Percentiles rank a stretch among this genome's conserved stretches.
Conservation (phyloP, 169 alveolate genomes). For the Plasmodium malariae region DNA sequence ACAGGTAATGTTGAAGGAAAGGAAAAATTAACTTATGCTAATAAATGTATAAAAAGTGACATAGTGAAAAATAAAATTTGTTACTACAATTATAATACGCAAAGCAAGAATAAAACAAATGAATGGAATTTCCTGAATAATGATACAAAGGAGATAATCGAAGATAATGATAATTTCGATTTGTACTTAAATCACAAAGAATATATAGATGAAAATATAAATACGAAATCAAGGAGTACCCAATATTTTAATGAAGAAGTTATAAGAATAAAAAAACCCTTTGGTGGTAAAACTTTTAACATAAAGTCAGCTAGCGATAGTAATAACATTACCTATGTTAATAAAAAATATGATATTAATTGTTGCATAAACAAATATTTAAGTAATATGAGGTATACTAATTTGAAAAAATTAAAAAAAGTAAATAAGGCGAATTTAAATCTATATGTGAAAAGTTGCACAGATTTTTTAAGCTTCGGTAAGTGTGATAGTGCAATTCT, state of each 20-base stretch:
- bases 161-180: conserved; percentile 10
- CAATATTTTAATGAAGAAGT: conserved; percentile 22
- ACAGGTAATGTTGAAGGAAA: background rate
- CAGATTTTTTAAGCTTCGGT: conserved; percentile 31
- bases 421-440: conserved; percentile 48
- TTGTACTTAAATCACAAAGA: conserved; percentile 38
- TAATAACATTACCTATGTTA: conserved; percentile 6
- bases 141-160: background rate
- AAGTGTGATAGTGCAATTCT: conserved; percentile 28
- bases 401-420: conserved; percentile 64
- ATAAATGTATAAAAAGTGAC: background rate
- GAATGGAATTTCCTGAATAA: conserved; percentile 4
- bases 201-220: conserved; percentile 12
- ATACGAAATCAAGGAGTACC: conserved; percentile 11
- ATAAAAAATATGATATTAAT: conserved; percentile 38
- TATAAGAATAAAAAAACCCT: background rate
- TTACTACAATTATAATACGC: background rate
- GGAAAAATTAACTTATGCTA: background rate
- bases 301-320: background rate
- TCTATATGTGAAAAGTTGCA: conserved; percentile 42
- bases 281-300: background rate
- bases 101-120: conserved; percentile 2
- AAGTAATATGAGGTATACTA: conserved; percentile 45
- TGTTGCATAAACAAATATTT: conserved; percentile 55
- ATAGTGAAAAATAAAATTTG: background rate